Percentiles rank a stretch among this genome's conserved stretches.
Conservation (phyloP, 177 flowering plant species). For the Vitis hybrid region DNA sequence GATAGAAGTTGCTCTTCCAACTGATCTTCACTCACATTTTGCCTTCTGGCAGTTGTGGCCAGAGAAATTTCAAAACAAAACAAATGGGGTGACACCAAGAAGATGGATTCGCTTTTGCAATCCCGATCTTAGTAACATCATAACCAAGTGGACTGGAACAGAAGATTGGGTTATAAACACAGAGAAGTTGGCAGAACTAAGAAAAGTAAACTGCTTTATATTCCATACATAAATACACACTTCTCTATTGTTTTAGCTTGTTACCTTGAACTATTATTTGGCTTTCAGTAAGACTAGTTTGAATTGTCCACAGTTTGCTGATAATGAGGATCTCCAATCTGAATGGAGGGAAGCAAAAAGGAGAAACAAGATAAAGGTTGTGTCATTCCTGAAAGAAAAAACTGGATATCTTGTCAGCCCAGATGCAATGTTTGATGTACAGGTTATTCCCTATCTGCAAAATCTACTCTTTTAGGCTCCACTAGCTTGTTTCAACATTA, state of each 20-base stretch:
- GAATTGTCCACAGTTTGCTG: too few species aligned
- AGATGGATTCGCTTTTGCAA: neutral
- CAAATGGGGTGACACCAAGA: conserved; percentile 28
- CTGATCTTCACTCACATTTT: neutral
- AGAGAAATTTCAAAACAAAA: conserved; percentile 27
- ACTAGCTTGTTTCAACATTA: too few species aligned
- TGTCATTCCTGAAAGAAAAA: too few species aligned
- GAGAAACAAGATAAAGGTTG: conserved; percentile 1
- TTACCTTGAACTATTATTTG: too few species aligned
- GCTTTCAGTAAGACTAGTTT: too few species aligned
- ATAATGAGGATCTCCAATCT: too few species aligned
- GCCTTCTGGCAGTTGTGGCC: conserved; percentile 20
- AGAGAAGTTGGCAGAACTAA: conserved; percentile 47
- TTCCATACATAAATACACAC: conserved; percentile 17
- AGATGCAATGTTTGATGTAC: conserved; percentile 69
- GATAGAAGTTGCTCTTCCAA: neutral
- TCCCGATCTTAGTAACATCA: neutral
- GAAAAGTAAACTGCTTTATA: conserved; percentile 9
- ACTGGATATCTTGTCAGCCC: conserved; percentile 33
- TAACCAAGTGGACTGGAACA: conserved; percentile 30
- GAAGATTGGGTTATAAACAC: conserved; percentile 57
- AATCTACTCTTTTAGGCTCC: neutral
- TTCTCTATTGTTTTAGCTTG: neutral
- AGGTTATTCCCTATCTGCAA: conserved; percentile 9
- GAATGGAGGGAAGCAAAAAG: too few species aligned